Conservation (phyloP, 345 rosid species). For the Erysimum cheiranthoides region DNA sequence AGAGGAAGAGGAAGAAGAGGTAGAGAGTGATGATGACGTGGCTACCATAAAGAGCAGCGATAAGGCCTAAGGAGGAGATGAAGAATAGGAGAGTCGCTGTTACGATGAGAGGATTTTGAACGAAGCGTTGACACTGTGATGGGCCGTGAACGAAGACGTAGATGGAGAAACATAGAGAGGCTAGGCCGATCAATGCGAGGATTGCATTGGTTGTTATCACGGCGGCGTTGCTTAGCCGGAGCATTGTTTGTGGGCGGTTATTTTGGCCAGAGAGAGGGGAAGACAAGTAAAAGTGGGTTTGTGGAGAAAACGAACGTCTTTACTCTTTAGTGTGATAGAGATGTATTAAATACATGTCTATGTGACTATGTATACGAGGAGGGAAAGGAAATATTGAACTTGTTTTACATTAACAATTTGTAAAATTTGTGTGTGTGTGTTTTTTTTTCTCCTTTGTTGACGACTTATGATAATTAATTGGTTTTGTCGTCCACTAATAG, state of each 20-base stretch:
- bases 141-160: constrained; percentile 42
- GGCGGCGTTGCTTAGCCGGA: constrained; percentile 47
- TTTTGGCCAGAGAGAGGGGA: not conserved
- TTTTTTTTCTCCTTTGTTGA: too few relatives aligned
- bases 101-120: constrained; percentile 43
- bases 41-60: constrained; percentile 44
- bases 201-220: constrained; percentile 44
- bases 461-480: too few relatives aligned
- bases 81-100: constrained; percentile 44
- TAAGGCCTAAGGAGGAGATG: constrained; percentile 44
- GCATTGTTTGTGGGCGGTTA: constrained; percentile 34
- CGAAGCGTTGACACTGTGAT: constrained; percentile 43
- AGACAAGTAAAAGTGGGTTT: constrained; percentile 4
- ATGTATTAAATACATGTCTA: not conserved
- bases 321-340: not conserved
- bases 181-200: constrained; percentile 43
- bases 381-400: not conserved
- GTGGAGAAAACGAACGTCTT: constrained; percentile 23
- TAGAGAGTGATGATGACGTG: constrained; percentile 44
- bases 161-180: constrained; percentile 37
- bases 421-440: too few relatives aligned
- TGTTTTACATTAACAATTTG: not conserved
- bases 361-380: constrained; percentile 24
- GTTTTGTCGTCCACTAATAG: too few relatives aligned
- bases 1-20: constrained; percentile 41